A percentile compares a stretch with the other conserved stretches of the same genome.
These are phyloP conservation scores for Serendipita sp. DNA, from an alignment of 768 basidiomycete genomes.

Conservation along the genomic window DNA sequence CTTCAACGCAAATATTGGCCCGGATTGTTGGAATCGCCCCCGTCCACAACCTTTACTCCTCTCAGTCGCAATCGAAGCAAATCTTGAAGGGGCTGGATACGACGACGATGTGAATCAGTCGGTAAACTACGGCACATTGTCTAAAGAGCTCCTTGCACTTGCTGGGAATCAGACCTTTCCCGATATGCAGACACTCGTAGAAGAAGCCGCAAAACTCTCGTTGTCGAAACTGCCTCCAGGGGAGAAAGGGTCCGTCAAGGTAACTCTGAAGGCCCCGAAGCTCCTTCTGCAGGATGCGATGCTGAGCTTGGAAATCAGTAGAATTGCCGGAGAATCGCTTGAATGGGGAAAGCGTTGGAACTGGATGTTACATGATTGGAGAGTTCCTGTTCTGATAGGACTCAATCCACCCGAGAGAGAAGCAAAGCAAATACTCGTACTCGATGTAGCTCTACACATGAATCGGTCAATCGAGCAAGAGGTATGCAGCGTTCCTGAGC, in stretches of 20 bases:
- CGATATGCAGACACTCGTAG: not conserved
- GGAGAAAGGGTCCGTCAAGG: not conserved
- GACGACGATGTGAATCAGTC: not conserved
- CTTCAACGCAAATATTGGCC: not conserved
- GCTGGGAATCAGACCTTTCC: not conserved
- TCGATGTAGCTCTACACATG: not conserved
- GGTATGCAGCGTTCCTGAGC: not conserved
- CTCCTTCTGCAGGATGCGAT: not conserved
- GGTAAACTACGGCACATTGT: not conserved
- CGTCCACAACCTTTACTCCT: conserved; percentile 1
- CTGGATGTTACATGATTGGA: not conserved
- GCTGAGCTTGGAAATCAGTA: not conserved
- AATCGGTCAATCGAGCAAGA: not conserved
- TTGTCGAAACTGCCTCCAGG: not conserved
- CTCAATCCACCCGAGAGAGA: not conserved
- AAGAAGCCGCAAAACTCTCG: not conserved
- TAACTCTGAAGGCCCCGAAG: not conserved
- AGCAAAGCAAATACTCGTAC: not conserved
- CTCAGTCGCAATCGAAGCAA: not conserved
- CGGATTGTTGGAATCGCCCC: not conserved
- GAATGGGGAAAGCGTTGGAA: not conserved
- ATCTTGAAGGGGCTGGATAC: not conserved
- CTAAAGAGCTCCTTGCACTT: not conserved
- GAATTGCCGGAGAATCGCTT: not conserved
- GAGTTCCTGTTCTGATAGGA: not conserved